These are phyloP conservation scores for Exophiala phaeomuriformis DNA, from an alignment of 2,329 filamentous ascomycete species.

Conservation along the genomic window DNA sequence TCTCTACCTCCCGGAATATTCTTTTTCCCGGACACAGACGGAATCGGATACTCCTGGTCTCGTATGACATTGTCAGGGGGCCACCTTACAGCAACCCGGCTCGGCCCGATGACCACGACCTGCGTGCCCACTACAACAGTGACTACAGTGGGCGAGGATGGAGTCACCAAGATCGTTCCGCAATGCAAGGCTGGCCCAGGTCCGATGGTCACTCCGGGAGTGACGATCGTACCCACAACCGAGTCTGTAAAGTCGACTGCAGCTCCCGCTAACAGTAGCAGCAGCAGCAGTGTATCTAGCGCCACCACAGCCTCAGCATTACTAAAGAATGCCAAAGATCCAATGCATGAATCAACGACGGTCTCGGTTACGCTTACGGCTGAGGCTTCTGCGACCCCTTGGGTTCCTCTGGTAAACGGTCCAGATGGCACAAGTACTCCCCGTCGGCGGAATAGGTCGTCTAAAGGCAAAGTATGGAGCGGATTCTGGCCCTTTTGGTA, in stretches of 20 bases:
- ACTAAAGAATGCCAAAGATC: too few relatives aligned
- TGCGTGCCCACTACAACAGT: constrained; percentile 9
- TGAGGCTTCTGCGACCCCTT: too few relatives aligned
- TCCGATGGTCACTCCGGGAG: constrained; percentile 3
- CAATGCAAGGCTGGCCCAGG: constrained; percentile 8
- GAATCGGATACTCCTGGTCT: neutral
- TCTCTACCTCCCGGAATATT: neutral
- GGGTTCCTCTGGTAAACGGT: too few relatives aligned
- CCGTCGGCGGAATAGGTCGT: too few relatives aligned
- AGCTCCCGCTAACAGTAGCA: neutral
- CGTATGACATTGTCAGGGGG: neutral
- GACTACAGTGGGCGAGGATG: neutral
- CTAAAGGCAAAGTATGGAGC: too few relatives aligned
- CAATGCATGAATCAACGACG: too few relatives aligned
- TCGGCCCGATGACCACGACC: constrained; percentile 5
- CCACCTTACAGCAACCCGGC: neutral
- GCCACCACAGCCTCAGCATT: too few relatives aligned
- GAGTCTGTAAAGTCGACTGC: neutral
- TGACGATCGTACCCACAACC: neutral
- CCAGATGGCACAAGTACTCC: too few relatives aligned
- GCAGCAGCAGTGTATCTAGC: too few relatives aligned
- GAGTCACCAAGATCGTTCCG: neutral
- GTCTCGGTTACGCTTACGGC: too few relatives aligned
- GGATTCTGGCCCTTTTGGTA: too few relatives aligned
- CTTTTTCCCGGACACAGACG: constrained; percentile 1